phyloP scores from a whole-genome alignment of 768 basidiomycete species.

The Podaxis sp. region DNA sequence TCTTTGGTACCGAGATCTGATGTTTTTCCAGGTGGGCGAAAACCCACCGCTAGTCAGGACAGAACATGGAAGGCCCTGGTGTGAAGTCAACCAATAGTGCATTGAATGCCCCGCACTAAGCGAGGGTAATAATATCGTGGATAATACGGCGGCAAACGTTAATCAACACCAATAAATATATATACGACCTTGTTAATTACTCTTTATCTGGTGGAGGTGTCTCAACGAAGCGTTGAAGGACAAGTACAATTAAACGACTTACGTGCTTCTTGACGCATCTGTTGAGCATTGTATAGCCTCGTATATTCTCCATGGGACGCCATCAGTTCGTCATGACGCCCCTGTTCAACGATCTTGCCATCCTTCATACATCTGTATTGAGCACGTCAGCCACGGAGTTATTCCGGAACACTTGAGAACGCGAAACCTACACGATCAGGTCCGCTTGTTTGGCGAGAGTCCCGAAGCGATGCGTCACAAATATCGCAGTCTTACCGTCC shows the following conservation, averaged over 20 bases:
- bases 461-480: too few species aligned
- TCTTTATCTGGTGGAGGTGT: neutral
- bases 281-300: too few species aligned
- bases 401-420: too few species aligned
- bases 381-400: too few species aligned
- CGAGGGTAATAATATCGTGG: neutral
- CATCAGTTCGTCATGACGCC: too few species aligned
- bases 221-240: neutral
- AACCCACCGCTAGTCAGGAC: conserved; percentile 2
- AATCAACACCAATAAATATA: neutral
- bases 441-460: too few species aligned
- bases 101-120: neutral
- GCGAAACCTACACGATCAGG: too few species aligned
- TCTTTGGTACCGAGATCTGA: neutral
- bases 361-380: too few species aligned
- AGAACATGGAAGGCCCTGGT: conserved; percentile 1
- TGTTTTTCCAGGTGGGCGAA: conserved; percentile 9
- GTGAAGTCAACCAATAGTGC: conserved; percentile 3
- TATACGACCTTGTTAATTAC: conserved; percentile 22
- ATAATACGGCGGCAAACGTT: neutral
- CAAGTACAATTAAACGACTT: conserved; percentile 15
- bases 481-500: neutral
- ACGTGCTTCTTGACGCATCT: too few species aligned
- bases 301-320: too few species aligned
- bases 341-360: too few species aligned